Evolutionary conservation across 2,329 filamentous ascomycete species (phyloP).

Genomic region (Penicillium paneum): DNA sequence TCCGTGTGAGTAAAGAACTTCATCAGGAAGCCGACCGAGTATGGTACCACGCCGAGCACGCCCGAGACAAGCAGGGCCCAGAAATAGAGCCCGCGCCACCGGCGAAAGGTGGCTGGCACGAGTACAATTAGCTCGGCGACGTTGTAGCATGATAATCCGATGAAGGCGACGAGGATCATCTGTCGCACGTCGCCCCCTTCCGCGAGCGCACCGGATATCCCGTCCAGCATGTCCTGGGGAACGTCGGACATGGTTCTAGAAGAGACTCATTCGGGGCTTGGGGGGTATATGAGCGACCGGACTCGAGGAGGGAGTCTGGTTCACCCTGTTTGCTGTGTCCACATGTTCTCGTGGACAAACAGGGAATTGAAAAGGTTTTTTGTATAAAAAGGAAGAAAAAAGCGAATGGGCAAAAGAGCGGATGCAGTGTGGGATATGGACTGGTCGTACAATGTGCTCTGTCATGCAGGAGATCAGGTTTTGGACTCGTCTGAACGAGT

Average conservation of each 20-base stretch:
- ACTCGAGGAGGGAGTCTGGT: conserved; percentile 1
- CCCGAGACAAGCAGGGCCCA: conserved; percentile 40
- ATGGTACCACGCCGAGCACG: conserved; percentile 36
- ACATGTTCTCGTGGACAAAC: conserved; percentile 12
- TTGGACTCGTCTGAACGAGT: not conserved
- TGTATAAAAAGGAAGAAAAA: not conserved
- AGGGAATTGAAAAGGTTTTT: not conserved
- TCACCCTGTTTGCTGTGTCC: conserved; percentile 21
- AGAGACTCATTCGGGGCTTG: not conserved
- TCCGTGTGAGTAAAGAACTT: conserved; percentile 37
- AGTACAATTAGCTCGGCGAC: conserved; percentile 45
- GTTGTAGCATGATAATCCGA: conserved; percentile 47
- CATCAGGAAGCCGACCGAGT: conserved; percentile 44
- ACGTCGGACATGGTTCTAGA: conserved; percentile 12
- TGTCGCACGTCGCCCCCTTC: conserved; percentile 20
- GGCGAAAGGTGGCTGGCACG: conserved; percentile 40
- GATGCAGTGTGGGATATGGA: not conserved
- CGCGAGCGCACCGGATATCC: conserved; percentile 31
- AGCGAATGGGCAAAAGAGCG: not conserved
- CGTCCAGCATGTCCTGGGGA: conserved; percentile 26
- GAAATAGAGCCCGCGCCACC: conserved; percentile 44
- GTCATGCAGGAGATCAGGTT: not conserved
- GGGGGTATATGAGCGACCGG: not conserved
- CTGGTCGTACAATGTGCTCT: conserved; percentile 3
- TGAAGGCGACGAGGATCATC: conserved; percentile 31